Percentiles rank a stretch among this genome's conserved stretches.
These are phyloP conservation scores for Podospora anserina DNA, from an alignment of 495 filamentous ascomycete genomes.

Conservation along the genomic window DNA sequence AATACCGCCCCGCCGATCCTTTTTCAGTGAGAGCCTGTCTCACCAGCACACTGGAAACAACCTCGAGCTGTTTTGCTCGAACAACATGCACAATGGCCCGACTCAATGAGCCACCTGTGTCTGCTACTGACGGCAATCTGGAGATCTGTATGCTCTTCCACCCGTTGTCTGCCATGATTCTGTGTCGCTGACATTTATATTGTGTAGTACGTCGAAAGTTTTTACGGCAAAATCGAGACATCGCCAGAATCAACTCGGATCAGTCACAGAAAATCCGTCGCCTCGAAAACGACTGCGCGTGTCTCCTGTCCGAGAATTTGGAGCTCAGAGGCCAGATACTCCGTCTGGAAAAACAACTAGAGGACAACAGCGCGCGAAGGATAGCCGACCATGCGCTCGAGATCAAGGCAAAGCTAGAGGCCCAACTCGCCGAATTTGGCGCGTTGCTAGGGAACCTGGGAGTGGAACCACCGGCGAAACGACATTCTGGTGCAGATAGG, in stretches of 20 bases:
- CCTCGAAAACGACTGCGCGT: slow-evolving; percentile 79
- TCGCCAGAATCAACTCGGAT: slow-evolving; percentile 83
- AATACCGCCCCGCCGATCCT: not conserved
- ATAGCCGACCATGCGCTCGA: slow-evolving; percentile 61
- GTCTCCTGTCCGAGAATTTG: slow-evolving; percentile 83
- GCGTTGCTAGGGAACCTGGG: slow-evolving; percentile 63
- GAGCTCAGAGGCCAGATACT: slow-evolving; percentile 75
- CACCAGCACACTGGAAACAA: not conserved
- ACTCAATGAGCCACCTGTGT: slow-evolving; percentile 75
- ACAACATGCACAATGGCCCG: slow-evolving; percentile 68
- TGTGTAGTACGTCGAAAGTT: slow-evolving; percentile 76
- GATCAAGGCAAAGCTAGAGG: slow-evolving; percentile 67
- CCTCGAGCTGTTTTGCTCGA: not conserved
- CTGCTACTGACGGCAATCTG: slow-evolving; percentile 61
- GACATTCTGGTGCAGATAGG: slow-evolving; percentile 34
- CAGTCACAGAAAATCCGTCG: slow-evolving; percentile 86
- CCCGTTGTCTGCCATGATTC: not conserved
- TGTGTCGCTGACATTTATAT: slow-evolving; percentile 15
- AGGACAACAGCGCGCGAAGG: slow-evolving; percentile 45
- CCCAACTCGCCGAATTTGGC: slow-evolving; percentile 64
- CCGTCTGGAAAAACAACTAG: slow-evolving; percentile 63
- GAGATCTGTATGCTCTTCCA: slow-evolving; percentile 66
- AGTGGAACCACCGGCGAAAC: slow-evolving; percentile 43
- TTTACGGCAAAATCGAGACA: slow-evolving; percentile 89
- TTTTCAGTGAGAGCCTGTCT: not conserved